Evolutionary conservation across 2,329 filamentous ascomycete species (phyloP), one percentile per base, ranked within the genome.

Genomic region (Colletotrichum coccodes): DNA sequence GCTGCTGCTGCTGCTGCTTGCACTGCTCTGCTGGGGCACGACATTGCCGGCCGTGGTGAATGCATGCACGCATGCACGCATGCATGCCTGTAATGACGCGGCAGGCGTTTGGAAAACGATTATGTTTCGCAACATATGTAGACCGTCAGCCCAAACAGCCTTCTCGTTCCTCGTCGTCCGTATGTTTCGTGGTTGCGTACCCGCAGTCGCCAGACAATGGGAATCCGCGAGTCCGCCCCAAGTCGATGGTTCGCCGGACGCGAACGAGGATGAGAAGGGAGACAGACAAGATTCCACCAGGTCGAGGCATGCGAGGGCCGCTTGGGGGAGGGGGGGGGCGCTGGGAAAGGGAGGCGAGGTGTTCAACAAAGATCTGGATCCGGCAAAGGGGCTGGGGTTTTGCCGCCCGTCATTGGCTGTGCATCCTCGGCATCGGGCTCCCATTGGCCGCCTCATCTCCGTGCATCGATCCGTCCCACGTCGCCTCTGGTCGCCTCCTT

Each of bases 381-480:
- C 44, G 63, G 67, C 57, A 68, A 65, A 53, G 67, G 67, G 63
- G 62, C 36, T 67, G 67, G 67, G 30, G 30, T 44, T 21, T 47
- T 23, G 44, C 64, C 36, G 44, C 30, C 26, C 63, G 34, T 61
- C 49, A 70, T 70, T 70, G 67, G 67, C 44, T 38, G 42, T 52
- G 58, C 50, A 16, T 26, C 34, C 32, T n/a, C 36, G 11, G 23
- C 2, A 21, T 26, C 50, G 18, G 36, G 11, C 3, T 38, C 9
- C 36, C 23, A 70, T 70, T 70, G 64, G 67, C 68, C 68, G 67
- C 67, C 67, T 68, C 64, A 70, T 64, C 64, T 58, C 40, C 50
- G 52, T 52, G 54, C 63, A 58, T 67, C 60, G 40, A 40, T 42
- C 30, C n/a, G 30, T 58, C 38, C 57, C 34, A 40, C 47, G 53